phyloP scores from a whole-genome alignment of 768 basidiomycete genomes.

The Russula emetica region DNA sequence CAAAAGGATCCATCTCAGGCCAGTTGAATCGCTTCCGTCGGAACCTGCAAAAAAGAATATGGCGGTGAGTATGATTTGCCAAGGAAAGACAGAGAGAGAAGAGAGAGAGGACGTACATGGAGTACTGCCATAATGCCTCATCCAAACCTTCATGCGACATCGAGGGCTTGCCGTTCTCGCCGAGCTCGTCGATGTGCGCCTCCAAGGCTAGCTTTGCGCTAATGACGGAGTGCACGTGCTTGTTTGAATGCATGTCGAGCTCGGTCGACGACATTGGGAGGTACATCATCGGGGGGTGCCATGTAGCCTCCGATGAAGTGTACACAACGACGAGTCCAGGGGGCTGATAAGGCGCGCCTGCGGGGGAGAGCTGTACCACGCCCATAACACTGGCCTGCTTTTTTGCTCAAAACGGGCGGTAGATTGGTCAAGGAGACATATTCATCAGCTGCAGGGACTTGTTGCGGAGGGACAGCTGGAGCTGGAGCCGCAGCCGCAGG shows the following conservation, averaged over 20 bases:
- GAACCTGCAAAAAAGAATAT: constrained; percentile 43
- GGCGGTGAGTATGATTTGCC: constrained; percentile 1
- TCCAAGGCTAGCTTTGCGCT: constrained; percentile 56
- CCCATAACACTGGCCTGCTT: constrained; percentile 41
- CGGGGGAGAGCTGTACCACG: constrained; percentile 13
- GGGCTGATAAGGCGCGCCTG: constrained; percentile 42
- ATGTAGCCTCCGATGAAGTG: constrained; percentile 4
- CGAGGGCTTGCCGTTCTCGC: constrained; percentile 28
- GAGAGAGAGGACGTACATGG: constrained; percentile 41
- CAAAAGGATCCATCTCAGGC: constrained; percentile 38
- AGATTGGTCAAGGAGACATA: constrained; percentile 15
- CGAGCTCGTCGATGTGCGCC: constrained; percentile 43
- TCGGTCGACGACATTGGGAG: constrained; percentile 54
- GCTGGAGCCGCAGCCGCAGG: background rate
- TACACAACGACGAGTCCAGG: constrained; percentile 52
- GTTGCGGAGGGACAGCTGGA: background rate
- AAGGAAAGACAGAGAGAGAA: constrained; percentile 9
- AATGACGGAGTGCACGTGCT: constrained; percentile 59
- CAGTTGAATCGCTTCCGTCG: constrained; percentile 65
- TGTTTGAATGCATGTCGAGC: constrained; percentile 73
- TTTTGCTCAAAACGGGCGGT: constrained; percentile 32
- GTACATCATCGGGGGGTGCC: constrained; percentile 55
- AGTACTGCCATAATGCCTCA: constrained; percentile 52
- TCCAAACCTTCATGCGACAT: constrained; percentile 36
- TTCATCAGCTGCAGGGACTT: constrained; percentile 33